Evolutionary conservation across 73 alveolate species (phyloP), one percentile per base, ranked within the genome.

Genomic region (Tetrahymena borealis): DNA sequence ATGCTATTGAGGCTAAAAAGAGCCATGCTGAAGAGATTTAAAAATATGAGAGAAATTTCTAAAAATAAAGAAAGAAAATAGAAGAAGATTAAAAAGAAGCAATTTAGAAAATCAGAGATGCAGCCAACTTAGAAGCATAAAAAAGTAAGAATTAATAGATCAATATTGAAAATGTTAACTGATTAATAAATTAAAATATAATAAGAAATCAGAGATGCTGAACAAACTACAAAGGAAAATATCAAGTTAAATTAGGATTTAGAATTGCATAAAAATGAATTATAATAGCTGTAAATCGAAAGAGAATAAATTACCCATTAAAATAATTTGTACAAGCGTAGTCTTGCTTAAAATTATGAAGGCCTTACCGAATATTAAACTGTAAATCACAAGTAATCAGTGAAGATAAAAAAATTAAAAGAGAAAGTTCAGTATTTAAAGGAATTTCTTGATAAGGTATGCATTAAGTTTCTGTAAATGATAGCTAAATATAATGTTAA

Each of bases 181-280:
- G 32, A 18, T 33, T 24, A 1, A n/a, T n/a, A 24, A 33, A 78
- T 92, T 18, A 78, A 39, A 35, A 92, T 40, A 36, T 15, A n/a
- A 78, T 85, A 13, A 78, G 95, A 85, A n/a, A 60, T 60, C n/a
- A 60, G 39, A 20, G 95, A 78, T n/a, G 94, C 90, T 33, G 96
- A 95, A 24, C 39, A 92, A 4, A 93, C 94, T n/a, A 32, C 91
- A 33, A 94, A 90, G 37, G 96, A 94, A 32, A 93, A 93, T 38
- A 94, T 90, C 79, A 94, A 94, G 39, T 36, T 94, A 32, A 94
- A 90, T n/a, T 38, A 39, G 35, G 96, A 95, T 40, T 24, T 95
- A 33, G 91, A 94, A 43, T 35, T 39, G 31, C 39, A 90, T n/a
- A 20, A 42, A 33, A 78, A 31, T 40, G 91, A 94, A 13, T 13